These are phyloP conservation scores for Cornus florida DNA, from an alignment of 148 eudicot species.

Conservation along the genomic window DNA sequence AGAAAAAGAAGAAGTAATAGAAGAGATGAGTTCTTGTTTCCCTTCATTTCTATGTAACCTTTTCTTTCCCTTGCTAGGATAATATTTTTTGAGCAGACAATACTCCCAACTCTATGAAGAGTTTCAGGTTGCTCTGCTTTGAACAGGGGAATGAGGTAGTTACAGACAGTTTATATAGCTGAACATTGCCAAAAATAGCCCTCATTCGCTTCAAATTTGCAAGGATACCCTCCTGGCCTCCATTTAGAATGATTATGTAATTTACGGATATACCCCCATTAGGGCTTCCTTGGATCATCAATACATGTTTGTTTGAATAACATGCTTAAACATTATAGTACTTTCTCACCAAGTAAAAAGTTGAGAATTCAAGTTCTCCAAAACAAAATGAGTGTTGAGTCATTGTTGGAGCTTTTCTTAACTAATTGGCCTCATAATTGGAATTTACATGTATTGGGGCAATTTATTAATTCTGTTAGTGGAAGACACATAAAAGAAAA, in stretches of 20 bases:
- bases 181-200: constrained; percentile 3
- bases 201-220: constrained; percentile 1
- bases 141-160: constrained; percentile 14
- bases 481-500: too few species aligned
- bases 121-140: constrained; percentile 4
- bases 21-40: constrained; percentile 17
- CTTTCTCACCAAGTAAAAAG: too few species aligned
- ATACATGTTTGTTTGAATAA: too few species aligned
- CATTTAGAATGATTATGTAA: background rate
- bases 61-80: constrained; percentile 1
- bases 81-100: background rate
- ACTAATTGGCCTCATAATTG: too few species aligned
- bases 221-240: background rate
- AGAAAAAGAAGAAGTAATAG: constrained; percentile 16
- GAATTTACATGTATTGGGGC: too few species aligned
- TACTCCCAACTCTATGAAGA: background rate
- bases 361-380: too few species aligned
- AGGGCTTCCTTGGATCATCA: too few species aligned
- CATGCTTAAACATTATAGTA: too few species aligned
- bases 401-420: too few species aligned
- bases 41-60: constrained; percentile 26
- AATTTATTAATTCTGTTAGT: too few species aligned
- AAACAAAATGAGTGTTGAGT: too few species aligned
- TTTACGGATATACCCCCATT: background rate
- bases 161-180: constrained; percentile 42